Percentiles rank a stretch among this genome's conserved stretches.
Evolutionary conservation across 2,329 filamentous ascomycete genomes (phyloP).

Genomic region (Ascochyta clinopodiicola): DNA sequence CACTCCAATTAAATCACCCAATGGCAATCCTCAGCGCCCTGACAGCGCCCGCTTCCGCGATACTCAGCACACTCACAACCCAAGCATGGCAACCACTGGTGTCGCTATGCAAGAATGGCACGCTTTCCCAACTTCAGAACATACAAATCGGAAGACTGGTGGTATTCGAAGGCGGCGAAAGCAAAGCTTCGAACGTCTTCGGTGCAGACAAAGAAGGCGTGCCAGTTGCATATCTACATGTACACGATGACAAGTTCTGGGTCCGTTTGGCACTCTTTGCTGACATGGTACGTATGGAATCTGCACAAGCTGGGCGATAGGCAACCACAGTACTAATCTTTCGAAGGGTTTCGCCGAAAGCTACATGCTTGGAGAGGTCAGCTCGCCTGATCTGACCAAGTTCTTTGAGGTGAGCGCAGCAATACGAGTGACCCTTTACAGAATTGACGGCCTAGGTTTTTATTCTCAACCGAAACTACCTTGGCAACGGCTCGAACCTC

Average conservation of each 20-base stretch:
- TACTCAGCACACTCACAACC: conserved; percentile 49
- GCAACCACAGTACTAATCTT: not conserved
- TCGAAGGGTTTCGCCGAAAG: conserved; percentile 70
- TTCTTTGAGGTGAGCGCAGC: conserved; percentile 66
- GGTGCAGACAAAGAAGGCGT: conserved; percentile 47
- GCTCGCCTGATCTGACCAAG: conserved; percentile 68
- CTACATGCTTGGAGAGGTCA: conserved; percentile 75
- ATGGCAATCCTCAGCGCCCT: conserved; percentile 43
- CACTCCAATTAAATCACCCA: not conserved
- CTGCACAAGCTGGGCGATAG: not conserved
- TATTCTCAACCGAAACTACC: conserved; percentile 69
- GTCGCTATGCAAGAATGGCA: conserved; percentile 53
- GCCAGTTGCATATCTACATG: conserved; percentile 62
- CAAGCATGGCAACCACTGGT: conserved; percentile 58
- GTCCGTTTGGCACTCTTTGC: conserved; percentile 71
- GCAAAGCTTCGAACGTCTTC: conserved; percentile 53
- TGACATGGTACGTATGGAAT: conserved; percentile 64
- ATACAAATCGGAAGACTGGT: conserved; percentile 56
- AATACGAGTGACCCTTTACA: not conserved
- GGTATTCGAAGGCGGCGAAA: conserved; percentile 53
- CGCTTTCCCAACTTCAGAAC: conserved; percentile 54
- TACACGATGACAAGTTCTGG: conserved; percentile 74
- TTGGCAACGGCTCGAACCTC: conserved; percentile 69
- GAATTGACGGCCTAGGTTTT: conserved; percentile 62
- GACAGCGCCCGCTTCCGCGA: conserved; percentile 10